phyloP scores from a whole-genome alignment of 495 filamentous ascomycete species.

The Parachaetomium inaequale region DNA sequence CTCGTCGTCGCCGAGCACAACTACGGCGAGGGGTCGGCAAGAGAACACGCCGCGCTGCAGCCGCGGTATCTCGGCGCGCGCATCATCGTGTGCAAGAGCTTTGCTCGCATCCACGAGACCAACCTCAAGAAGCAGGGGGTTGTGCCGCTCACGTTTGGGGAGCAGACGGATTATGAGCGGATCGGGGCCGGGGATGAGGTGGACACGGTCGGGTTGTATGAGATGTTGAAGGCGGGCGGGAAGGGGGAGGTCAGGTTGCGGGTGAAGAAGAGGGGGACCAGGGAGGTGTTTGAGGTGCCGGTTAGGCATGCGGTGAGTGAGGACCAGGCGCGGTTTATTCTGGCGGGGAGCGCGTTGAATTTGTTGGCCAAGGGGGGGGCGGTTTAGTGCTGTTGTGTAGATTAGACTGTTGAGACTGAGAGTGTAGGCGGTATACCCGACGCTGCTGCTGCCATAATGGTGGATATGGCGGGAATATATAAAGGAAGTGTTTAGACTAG shows the following conservation, averaged over 20 bases:
- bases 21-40: slow-evolving; percentile 93
- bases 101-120: slow-evolving; percentile 96
- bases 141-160: slow-evolving; percentile 82
- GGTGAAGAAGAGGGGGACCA: slow-evolving; percentile 59
- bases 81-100: slow-evolving; percentile 83
- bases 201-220: slow-evolving; percentile 72
- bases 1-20: slow-evolving; percentile 95
- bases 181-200: slow-evolving; percentile 80
- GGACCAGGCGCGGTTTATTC: slow-evolving; percentile 85
- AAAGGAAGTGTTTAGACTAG: neutral
- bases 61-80: slow-evolving; percentile 88
- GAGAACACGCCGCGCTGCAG: slow-evolving; percentile 96
- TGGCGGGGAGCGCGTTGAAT: slow-evolving; percentile 94
- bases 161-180: slow-evolving; percentile 81
- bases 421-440: neutral
- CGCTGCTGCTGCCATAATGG: neutral
- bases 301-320: slow-evolving; percentile 76
- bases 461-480: neutral
- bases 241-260: slow-evolving; percentile 68
- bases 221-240: slow-evolving; percentile 74
- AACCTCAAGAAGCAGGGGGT: slow-evolving; percentile 99
- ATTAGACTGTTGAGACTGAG: neutral
- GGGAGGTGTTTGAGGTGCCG: slow-evolving; percentile 56
- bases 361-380: slow-evolving; percentile 57
- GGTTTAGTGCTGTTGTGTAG: too few relatives aligned